These are phyloP conservation scores for Solanum corneliomulleri DNA, from an alignment of 257 asterid genomes.

Conservation along the genomic window DNA sequence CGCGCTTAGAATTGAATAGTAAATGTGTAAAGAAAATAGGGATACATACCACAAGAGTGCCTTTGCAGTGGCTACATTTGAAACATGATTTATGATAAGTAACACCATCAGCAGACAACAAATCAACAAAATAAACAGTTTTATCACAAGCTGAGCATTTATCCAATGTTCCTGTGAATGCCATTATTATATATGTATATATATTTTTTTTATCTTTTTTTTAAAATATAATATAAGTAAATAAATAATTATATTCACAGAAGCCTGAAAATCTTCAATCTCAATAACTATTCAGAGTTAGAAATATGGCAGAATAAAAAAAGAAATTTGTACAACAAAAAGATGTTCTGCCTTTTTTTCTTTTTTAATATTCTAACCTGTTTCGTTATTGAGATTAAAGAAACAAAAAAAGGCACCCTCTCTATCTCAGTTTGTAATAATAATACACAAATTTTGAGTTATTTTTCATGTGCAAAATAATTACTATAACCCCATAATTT, in stretches of 20 bases:
- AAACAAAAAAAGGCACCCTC: slow-evolving; percentile 8
- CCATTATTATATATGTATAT: not conserved
- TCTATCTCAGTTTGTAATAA: not conserved
- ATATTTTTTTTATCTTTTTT: not conserved
- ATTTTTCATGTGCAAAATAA: slow-evolving; percentile 7
- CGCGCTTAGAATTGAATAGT: not conserved
- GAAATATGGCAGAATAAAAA: not conserved
- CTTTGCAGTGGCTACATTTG: slow-evolving; percentile 70
- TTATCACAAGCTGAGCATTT: slow-evolving; percentile 54
- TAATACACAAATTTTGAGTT: not conserved
- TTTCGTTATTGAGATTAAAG: slow-evolving; percentile 19
- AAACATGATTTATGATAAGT: slow-evolving; percentile 45
- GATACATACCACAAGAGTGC: slow-evolving; percentile 59
- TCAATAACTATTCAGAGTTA: not conserved
- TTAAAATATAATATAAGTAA: not conserved
- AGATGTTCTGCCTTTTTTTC: not conserved
- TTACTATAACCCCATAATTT: slow-evolving; percentile 2
- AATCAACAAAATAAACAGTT: slow-evolving; percentile 46
- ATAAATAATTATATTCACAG: not conserved
- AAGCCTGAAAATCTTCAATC: not conserved
- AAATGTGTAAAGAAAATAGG: not conserved
- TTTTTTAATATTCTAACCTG: slow-evolving; percentile 2
- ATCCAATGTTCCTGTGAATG: slow-evolving; percentile 48
- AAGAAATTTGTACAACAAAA: not conserved
- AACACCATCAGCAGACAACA: slow-evolving; percentile 49